Percentiles rank a stretch among this genome's conserved stretches.
phyloP scores from a whole-genome alignment of 768 basidiomycete species.

The Mycena floridula region DNA sequence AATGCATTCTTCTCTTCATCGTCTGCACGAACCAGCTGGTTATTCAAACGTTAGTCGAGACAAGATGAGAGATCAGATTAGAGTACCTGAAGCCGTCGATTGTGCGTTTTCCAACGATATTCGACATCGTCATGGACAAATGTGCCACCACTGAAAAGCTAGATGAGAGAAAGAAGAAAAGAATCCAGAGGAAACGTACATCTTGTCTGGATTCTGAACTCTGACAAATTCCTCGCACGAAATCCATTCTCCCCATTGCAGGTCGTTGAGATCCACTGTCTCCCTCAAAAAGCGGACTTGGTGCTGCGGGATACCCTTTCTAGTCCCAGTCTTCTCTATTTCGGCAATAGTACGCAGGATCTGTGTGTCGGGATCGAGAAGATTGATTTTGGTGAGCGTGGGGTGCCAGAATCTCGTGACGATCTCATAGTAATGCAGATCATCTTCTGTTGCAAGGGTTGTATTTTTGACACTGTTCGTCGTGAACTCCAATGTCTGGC shows the following conservation, averaged over 20 bases:
- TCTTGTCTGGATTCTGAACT: constrained; percentile 19
- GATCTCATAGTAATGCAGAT: constrained; percentile 43
- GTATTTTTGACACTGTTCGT: constrained; percentile 48
- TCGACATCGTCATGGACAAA: constrained; percentile 30
- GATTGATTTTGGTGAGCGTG: constrained; percentile 42
- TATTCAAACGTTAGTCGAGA: not conserved
- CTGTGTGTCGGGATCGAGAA: constrained; percentile 36
- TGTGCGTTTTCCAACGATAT: constrained; percentile 43
- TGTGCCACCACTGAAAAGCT: constrained; percentile 32
- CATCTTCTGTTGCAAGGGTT: constrained; percentile 34
- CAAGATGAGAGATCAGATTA: not conserved
- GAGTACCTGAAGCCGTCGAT: constrained; percentile 35
- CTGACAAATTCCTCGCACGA: constrained; percentile 32
- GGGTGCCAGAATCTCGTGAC: constrained; percentile 55
- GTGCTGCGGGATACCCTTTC: too few relatives aligned
- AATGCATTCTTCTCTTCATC: constrained; percentile 34
- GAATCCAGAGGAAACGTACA: constrained; percentile 15
- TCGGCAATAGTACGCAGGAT: constrained; percentile 36
- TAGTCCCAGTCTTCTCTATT: constrained; percentile 30
- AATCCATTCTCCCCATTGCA: constrained; percentile 30
- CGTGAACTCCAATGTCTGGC: constrained; percentile 35
- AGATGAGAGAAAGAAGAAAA: not conserved
- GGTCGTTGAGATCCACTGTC: constrained; percentile 28
- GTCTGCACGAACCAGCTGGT: constrained; percentile 36
- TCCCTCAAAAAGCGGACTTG: constrained; percentile 16